Base-by-base conservation (phyloP, 1,284 basidiomycete species). In the Rhodotorula sp. region DNA sequence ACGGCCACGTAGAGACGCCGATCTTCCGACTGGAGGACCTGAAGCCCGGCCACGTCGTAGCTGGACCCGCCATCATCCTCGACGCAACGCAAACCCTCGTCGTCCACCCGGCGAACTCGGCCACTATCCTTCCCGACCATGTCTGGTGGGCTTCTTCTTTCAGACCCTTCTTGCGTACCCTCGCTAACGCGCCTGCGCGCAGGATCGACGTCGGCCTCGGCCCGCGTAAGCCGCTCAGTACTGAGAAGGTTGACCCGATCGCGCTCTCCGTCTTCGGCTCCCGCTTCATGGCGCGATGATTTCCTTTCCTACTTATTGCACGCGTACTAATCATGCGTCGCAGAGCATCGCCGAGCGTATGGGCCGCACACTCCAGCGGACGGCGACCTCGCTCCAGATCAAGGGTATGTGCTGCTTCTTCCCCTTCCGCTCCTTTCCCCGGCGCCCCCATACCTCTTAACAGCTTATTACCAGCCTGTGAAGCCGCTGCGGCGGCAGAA, bases 21-120 rank as follows among this genome's bases (percentile, higher is more conserved):
- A 51, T 72, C 29, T 72, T 61, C 61, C 37, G 53, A 6, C 57
- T 72, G n/a, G 61, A 60, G 32, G 34, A 62, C 3, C 58, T 97
- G 62, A 82, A 83, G 1, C 82, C 87, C 7, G 94, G 94, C 6
- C 88, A 92, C 69, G 83, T 84, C 41, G 84, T 97, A 39, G 80
- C 84, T 48, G 93, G 93, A 0, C 93, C 94, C 3, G 91, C 91
- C 37, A 89, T 95, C 86, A 88, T 96, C 71, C 91, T 96, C 75
- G 94, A 97, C 81, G 85, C 92, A 78, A 97, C 94, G 27, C 94
- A 96, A 83, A 96, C 94, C 37, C 91, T 95, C 73, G 88, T 94
- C 46, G 81, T 95, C 3, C 87, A 91, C 25, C 90, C 90, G 0
- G 87, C 85, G 13, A 87, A 89, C 56, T 86, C 81, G 78, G 89